Evolutionary conservation across 176 grass and related monocot species (phyloP).

Genomic region (Aegilops longissima): DNA sequence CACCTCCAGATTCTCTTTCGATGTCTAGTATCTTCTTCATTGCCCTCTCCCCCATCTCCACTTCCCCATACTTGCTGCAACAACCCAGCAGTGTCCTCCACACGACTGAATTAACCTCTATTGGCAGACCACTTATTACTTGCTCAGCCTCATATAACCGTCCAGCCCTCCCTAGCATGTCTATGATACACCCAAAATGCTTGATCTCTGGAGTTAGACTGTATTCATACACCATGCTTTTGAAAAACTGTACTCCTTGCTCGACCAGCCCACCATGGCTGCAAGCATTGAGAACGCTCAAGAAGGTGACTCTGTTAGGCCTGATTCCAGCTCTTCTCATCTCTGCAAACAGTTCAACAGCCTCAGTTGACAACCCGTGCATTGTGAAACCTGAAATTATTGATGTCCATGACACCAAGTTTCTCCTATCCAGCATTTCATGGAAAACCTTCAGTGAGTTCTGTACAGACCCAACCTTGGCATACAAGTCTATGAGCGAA

Average conservation of each 20-base stretch:
- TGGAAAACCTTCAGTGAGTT: constrained; percentile 46
- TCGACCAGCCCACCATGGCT: constrained; percentile 73
- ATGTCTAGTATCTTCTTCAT: constrained; percentile 60
- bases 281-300: constrained; percentile 61
- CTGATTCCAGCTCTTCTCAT: constrained; percentile 42
- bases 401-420: constrained; percentile 76
- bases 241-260: constrained; percentile 59
- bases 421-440: constrained; percentile 43
- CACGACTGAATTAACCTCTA: constrained; percentile 52
- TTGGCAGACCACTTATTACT: constrained; percentile 52
- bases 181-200: constrained; percentile 77
- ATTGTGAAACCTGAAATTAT: constrained; percentile 55
- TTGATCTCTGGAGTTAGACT: constrained; percentile 55
- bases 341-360: constrained; percentile 43
- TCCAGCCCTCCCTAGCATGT: constrained; percentile 71
- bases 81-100: constrained; percentile 69
- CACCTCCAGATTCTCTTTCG: constrained; percentile 48
- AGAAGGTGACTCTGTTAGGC: constrained; percentile 63
- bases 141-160: constrained; percentile 54
- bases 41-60: constrained; percentile 62
- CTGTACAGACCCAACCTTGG: constrained; percentile 51
- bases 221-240: constrained; percentile 60
- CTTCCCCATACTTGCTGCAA: constrained; percentile 70
- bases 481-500: constrained; percentile 71
- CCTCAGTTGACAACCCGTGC: constrained; percentile 52